Percentiles rank a stretch among this genome's conserved stretches.
Evolutionary conservation across 805 yeast species (phyloP).

Genomic region (Wickerhamomyces hampshirensis): DNA sequence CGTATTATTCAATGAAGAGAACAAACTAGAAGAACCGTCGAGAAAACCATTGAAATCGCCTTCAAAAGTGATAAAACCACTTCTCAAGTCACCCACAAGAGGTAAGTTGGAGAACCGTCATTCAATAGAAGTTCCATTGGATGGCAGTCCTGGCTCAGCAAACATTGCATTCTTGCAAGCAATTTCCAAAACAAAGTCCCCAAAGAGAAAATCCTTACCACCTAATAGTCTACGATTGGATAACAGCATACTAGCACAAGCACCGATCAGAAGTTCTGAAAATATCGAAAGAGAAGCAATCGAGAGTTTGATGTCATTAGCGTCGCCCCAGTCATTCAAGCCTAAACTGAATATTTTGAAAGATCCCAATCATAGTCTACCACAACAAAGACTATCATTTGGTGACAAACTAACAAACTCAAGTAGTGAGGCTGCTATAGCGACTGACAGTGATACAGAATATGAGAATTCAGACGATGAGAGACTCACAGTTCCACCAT

Average conservation of each 20-base stretch:
- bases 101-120: conserved; percentile 10
- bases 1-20: conserved; percentile 5
- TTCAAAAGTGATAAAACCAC: conserved; percentile 11
- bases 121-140: conserved; percentile 16
- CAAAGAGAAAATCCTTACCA: conserved; percentile 20
- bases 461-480: conserved; percentile 16
- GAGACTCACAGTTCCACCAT: no score
- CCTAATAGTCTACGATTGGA: conserved; percentile 1
- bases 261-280: conserved; percentile 24
- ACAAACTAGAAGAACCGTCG: conserved; percentile 3
- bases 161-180: conserved; percentile 36
- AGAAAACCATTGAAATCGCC: conserved; percentile 5
- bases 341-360: conserved; percentile 2
- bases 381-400: conserved; percentile 21
- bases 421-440: conserved; percentile 9
- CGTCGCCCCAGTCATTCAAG: conserved; percentile 19
- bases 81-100: conserved; percentile 7
- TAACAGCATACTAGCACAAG: conserved; percentile 6
- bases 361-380: conserved; percentile 5
- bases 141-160: conserved; percentile 29
- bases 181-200: conserved; percentile 28
- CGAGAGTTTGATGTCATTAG: conserved; percentile 36
- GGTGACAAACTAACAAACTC: conserved; percentile 12
- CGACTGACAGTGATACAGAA: conserved; percentile 17
- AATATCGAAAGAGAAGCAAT: conserved; percentile 30